Conservation (phyloP, 1,284 basidiomycete species). For the Leccinum idahoense region DNA sequence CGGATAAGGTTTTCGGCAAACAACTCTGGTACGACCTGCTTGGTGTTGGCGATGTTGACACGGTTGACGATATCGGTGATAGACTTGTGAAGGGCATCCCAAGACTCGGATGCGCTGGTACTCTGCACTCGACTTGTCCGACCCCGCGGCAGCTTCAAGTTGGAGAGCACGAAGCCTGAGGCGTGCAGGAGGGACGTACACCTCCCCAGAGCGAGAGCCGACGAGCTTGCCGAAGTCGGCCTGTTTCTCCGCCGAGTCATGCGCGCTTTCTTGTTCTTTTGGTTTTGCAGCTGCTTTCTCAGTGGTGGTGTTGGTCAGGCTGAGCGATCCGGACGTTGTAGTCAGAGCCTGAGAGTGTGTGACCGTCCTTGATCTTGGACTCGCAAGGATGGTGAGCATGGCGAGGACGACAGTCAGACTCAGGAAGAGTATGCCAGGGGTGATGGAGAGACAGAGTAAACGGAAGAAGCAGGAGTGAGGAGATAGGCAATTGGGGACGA, state of each 20-base stretch:
- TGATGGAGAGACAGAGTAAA: no score
- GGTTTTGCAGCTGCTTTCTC: conserved; percentile 45
- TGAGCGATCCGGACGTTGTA: no score
- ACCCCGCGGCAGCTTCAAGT: conserved; percentile 61
- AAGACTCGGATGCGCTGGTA: conserved; percentile 85
- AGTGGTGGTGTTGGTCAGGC: no score
- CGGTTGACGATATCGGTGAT: conserved; percentile 99
- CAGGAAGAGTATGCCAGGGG: no score
- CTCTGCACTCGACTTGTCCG: conserved; percentile 86
- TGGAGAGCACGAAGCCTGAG: conserved; percentile 91
- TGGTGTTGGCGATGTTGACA: conserved; percentile 95
- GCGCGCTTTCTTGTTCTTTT: conserved; percentile 41
- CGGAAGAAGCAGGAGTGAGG: no score
- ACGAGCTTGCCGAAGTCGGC: conserved; percentile 80
- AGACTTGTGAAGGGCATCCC: conserved; percentile 97
- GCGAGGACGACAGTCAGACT: no score
- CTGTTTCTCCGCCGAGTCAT: conserved; percentile 56
- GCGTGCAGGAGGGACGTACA: conserved; percentile 94
- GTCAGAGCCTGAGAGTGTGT: no score
- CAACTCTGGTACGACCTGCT: conserved; percentile 91
- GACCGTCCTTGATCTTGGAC: no score
- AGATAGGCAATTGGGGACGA: no score
- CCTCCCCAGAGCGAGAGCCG: conserved; percentile 72
- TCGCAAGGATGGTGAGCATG: no score
- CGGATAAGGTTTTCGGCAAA: conserved; percentile 91